Base-by-base conservation (phyloP, 1,284 basidiomycete species). In the Ceratobasidium sp. region DNA sequence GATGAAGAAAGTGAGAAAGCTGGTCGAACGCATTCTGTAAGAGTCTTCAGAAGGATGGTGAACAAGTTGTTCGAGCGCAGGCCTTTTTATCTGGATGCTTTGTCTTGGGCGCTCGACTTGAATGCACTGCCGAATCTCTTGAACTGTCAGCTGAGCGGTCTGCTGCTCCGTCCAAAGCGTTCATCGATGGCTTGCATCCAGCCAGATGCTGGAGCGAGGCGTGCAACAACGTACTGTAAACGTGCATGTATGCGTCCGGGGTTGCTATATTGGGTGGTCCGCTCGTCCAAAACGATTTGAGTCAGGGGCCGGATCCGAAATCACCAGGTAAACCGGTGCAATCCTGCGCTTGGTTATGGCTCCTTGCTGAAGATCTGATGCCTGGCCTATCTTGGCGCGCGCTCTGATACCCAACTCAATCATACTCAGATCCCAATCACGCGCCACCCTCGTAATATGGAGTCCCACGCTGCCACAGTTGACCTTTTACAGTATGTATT, bases 41-140 rank as follows among this genome's bases (percentile, higher is more conserved):
- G 22, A 57, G 56, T 25, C 25, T n/a, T 57, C 32, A 57, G 56
- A 57, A 22, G n/a, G 56, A 8, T 57, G 56, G 56, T n/a, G 56
- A 29, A 22, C n/a, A 22, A 57, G 22, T 15, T 57, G 15, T 29
- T 34, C 32, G 9, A 57, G 56, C 17, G 25, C 17, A 15, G 22
- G 22, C 32, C 25, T 22, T 57, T 57, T 57, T 57, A 57, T 29
- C 56, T 34, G 8, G 17, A 34, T 19, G 22, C 25, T n/a, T 17
- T 34, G 25, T 57, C 13, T 34, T 6, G 13, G 15, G 29, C 5
- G 25, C 25, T 29, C 32, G 9, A 57, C 25, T 11, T 34, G 22
- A 25, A 57, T 15, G 22, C 25, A 9, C 29, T 9, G 56, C 25
- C 56, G 7, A 34, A 15, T 19, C 25, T 34, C 25, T 22, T 34